Conservation (phyloP, 139 green algal species). For the Micromonas pusilla region DNA sequence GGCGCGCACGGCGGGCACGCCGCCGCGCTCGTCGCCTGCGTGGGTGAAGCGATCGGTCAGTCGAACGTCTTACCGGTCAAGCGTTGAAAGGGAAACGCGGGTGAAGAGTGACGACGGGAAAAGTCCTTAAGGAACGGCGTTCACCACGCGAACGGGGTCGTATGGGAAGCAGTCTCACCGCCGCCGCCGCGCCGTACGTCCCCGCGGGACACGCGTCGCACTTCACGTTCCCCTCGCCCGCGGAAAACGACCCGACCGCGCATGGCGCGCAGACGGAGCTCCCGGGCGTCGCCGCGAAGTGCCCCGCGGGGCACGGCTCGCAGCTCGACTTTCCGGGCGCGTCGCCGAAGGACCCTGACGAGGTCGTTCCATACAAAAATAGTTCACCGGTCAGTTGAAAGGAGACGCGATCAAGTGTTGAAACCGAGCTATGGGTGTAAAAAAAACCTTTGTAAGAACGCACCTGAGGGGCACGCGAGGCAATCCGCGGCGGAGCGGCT, state of each 20-base stretch:
- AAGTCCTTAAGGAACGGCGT: too few species aligned
- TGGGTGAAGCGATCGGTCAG: too few species aligned
- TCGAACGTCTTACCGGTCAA: too few species aligned
- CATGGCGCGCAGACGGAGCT: background rate
- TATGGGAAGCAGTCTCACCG: too few species aligned
- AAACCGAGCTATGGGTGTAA: too few species aligned
- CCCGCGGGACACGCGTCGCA: background rate
- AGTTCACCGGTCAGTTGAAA: too few species aligned
- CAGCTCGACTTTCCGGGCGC: background rate
- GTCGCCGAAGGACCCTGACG: background rate
- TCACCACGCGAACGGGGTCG: too few species aligned
- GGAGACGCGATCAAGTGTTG: too few species aligned
- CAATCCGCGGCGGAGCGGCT: background rate
- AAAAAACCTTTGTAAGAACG: background rate
- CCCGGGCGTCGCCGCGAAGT: background rate
- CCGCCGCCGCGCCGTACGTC: background rate
- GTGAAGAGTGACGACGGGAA: too few species aligned
- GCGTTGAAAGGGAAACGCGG: too few species aligned
- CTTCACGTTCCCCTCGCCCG: background rate
- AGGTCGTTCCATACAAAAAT: too few species aligned
- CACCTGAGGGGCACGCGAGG: background rate
- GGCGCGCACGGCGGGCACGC: background rate
- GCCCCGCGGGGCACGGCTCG: background rate
- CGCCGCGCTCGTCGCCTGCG: background rate
- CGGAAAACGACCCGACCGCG: background rate